phyloP scores from a whole-genome alignment of 2,329 filamentous ascomycete genomes.

The Nemania abortiva region DNA sequence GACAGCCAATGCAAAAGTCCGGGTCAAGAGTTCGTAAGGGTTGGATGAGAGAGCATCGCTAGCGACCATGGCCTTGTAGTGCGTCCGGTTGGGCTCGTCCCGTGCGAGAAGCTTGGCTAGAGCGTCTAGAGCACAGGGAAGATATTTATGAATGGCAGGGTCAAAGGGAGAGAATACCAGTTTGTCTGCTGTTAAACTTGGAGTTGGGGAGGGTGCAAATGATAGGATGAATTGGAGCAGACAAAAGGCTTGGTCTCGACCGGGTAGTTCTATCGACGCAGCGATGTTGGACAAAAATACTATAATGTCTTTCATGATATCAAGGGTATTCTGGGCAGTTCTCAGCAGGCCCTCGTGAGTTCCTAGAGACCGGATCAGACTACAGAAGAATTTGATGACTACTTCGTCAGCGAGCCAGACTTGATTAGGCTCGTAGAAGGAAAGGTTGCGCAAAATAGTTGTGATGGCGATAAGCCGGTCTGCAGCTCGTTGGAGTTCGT shows the following conservation, averaged over 20 bases:
- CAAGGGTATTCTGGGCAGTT: constrained; percentile 84
- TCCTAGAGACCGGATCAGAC: constrained; percentile 86
- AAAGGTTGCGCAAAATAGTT: constrained; percentile 91
- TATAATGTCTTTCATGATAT: constrained; percentile 97
- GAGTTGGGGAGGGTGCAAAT: constrained; percentile 84
- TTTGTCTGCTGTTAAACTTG: constrained; percentile 66
- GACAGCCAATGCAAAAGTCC: constrained; percentile 87
- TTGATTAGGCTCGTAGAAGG: constrained; percentile 83
- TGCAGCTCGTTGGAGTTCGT: constrained; percentile 86
- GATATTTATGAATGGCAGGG: constrained; percentile 84
- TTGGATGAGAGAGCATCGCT: constrained; percentile 73
- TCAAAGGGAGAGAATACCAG: constrained; percentile 86
- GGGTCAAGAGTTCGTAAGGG: constrained; percentile 84
- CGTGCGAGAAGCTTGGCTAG: constrained; percentile 91
- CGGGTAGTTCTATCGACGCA: constrained; percentile 81
- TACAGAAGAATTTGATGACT: constrained; percentile 86
- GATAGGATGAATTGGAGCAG: constrained; percentile 89
- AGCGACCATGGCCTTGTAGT: constrained; percentile 85
- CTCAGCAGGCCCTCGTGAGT: constrained; percentile 89
- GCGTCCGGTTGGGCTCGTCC: constrained; percentile 90
- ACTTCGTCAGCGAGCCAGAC: constrained; percentile 77
- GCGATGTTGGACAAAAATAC: constrained; percentile 91
- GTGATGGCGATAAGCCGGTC: constrained; percentile 91
- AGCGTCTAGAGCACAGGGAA: constrained; percentile 89
- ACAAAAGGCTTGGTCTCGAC: constrained; percentile 87